These are phyloP conservation scores for Auriculariales sp. DNA, from an alignment of 768 basidiomycete species.

Conservation along the genomic window DNA sequence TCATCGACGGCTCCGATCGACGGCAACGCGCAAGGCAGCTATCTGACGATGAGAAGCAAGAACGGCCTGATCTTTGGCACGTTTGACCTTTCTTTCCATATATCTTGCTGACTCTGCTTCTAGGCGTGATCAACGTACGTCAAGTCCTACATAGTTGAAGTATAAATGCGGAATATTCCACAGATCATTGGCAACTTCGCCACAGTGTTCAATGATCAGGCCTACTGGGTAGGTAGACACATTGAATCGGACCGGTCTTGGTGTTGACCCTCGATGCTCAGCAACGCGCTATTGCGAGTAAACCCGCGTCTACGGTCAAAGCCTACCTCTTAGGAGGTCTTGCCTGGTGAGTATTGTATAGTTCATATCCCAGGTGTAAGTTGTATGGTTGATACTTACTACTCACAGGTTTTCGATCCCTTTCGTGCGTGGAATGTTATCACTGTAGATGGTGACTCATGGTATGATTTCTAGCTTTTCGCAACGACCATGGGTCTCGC, in stretches of 20 bases:
- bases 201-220: constrained; percentile 13
- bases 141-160: too few relatives aligned
- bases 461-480: constrained; percentile 26
- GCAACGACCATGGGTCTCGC: constrained; percentile 80
- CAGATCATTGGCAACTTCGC: constrained; percentile 60
- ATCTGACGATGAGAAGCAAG: constrained; percentile 60
- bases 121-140: constrained; percentile 48
- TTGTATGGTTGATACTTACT: neutral
- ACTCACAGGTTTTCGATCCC: constrained; percentile 62
- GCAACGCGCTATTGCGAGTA: constrained; percentile 81
- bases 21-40: constrained; percentile 78
- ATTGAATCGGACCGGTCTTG: too few relatives aligned
- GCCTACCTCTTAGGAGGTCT: constrained; percentile 82
- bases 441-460: neutral
- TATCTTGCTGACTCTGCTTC: neutral
- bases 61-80: constrained; percentile 62
- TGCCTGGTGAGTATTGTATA: constrained; percentile 43
- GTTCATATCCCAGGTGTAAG: neutral
- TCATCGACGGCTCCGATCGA: constrained; percentile 41
- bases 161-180: neutral
- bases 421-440: constrained; percentile 22
- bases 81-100: neutral
- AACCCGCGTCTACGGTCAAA: constrained; percentile 75
- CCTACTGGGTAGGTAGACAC: constrained; percentile 58
- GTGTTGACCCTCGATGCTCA: neutral